phyloP scores from a whole-genome alignment of 2,329 filamentous ascomycete species.

The Talaromyces verruculosus region DNA sequence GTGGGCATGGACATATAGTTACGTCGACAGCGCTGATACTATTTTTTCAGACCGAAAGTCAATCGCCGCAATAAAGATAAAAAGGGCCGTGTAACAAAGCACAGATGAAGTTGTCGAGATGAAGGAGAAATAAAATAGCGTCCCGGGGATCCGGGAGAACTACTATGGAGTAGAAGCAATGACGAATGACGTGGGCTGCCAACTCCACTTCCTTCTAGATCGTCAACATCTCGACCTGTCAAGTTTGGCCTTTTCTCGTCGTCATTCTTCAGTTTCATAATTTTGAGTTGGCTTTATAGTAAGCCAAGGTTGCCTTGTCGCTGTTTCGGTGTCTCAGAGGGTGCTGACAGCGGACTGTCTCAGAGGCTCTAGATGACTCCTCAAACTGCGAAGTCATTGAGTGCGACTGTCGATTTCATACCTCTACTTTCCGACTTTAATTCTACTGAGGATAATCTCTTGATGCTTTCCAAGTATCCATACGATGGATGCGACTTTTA shows the following conservation, averaged over 20 bases:
- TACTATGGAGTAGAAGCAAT: not conserved
- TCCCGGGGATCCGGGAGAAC: not conserved
- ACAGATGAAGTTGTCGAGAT: not conserved
- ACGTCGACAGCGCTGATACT: not conserved
- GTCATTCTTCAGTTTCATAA: not conserved
- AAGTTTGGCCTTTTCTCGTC: too few relatives aligned
- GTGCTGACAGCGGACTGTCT: not conserved
- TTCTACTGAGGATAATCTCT: not conserved
- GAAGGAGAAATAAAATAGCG: not conserved
- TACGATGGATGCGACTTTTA: constrained; percentile 18
- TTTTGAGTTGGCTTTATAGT: not conserved
- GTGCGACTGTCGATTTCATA: not conserved
- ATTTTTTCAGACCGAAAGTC: not conserved
- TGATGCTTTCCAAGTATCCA: constrained; percentile 12
- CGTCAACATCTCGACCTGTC: not conserved
- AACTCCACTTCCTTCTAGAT: constrained; percentile 1
- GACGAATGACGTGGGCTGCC: not conserved
- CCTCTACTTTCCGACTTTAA: not conserved
- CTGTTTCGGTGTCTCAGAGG: not conserved
- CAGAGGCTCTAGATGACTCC: not conserved
- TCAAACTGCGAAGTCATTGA: not conserved
- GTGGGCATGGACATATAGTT: not conserved
- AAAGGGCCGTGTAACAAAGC: not conserved
- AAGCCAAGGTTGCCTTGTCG: not conserved
- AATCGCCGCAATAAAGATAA: not conserved